Conservation (phyloP, 495 filamentous ascomycete genomes). For the Margaritispora aquatica region DNA sequence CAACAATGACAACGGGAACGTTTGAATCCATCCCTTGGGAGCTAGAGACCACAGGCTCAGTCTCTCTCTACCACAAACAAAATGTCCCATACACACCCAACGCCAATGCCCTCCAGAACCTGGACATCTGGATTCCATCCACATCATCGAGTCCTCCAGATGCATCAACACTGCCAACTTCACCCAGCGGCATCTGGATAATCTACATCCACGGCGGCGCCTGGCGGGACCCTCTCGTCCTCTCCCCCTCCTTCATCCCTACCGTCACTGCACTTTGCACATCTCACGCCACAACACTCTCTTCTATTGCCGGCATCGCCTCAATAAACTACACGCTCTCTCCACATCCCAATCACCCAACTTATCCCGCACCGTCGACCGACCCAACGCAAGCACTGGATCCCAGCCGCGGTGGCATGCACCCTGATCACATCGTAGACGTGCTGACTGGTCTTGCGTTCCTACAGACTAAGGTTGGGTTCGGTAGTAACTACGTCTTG, state of each 20-base stretch:
- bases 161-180: background rate
- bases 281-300: background rate
- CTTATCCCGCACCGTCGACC: conserved; percentile 29
- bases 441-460: conserved; percentile 53
- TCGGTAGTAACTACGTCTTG: conserved; percentile 52
- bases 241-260: conserved; percentile 40
- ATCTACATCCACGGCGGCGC: conserved; percentile 80
- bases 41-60: background rate
- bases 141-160: background rate
- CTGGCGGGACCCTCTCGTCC: conserved; percentile 69
- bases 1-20: background rate
- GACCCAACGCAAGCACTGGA: conserved; percentile 14
- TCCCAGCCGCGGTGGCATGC: conserved; percentile 34
- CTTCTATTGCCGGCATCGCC: conserved; percentile 54
- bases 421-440: conserved; percentile 72
- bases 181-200: background rate
- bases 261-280: conserved; percentile 35
- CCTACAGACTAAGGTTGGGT: conserved; percentile 47
- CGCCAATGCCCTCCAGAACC: background rate
- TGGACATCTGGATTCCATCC: conserved; percentile 4
- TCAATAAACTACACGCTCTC: conserved; percentile 77
- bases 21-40: background rate
- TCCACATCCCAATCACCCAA: conserved; percentile 53
- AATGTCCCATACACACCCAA: background rate
- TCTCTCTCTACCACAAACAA: background rate